phyloP scores from a whole-genome alignment of 352 stramenopile genomes.

The Pythium monospermum region DNA sequence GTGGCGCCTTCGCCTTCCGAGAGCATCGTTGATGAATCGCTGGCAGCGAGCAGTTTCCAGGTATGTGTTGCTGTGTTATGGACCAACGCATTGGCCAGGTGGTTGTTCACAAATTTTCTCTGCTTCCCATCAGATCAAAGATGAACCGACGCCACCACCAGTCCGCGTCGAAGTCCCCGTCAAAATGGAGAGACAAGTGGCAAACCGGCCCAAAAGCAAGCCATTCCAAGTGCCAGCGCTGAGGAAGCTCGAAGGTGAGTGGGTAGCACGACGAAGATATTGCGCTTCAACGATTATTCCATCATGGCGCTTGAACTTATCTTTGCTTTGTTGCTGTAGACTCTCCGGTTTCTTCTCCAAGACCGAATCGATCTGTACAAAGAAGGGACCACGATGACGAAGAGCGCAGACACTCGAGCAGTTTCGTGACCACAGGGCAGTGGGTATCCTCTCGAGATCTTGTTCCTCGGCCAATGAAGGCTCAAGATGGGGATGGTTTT shows the following conservation, averaged over 20 bases:
- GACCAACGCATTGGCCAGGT: background rate
- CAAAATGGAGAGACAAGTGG: background rate
- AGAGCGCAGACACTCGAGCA: background rate
- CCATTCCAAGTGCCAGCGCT: background rate
- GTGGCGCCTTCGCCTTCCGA: background rate
- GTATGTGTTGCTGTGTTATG: background rate
- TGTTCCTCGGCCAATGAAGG: constrained; percentile 6
- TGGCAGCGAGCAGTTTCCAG: constrained; percentile 1
- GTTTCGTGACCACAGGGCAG: background rate
- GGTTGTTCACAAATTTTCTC: background rate
- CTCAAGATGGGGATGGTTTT: background rate
- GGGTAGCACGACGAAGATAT: no score
- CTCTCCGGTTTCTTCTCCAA: no score
- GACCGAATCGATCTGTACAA: no score
- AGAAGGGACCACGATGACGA: no score
- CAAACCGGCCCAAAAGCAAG: background rate
- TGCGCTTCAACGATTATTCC: no score
- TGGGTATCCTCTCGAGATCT: constrained; percentile 16
- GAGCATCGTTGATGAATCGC: constrained; percentile 12
- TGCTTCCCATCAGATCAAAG: background rate
- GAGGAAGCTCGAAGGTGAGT: background rate
- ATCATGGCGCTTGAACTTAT: no score
- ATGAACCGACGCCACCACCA: background rate
- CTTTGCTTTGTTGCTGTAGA: no score
- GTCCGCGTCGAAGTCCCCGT: background rate